Conservation (phyloP, 2,329 filamentous ascomycete genomes). For the Gremmenia infestans region DNA sequence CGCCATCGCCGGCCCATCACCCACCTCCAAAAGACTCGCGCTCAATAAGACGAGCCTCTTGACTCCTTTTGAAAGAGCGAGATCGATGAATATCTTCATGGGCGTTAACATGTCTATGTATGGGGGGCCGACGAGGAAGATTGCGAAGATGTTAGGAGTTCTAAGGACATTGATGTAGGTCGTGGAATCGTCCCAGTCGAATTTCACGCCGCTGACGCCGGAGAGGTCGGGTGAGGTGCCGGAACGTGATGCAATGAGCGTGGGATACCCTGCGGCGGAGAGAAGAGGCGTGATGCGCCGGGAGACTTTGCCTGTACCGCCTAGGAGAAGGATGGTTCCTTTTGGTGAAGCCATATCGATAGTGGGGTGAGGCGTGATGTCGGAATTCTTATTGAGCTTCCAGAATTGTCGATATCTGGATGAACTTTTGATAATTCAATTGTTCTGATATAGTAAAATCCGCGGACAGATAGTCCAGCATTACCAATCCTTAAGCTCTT, state of each 20-base stretch:
- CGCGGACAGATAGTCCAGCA: no score
- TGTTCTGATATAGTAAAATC: no score
- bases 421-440: background rate
- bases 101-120: slow-evolving; percentile 29
- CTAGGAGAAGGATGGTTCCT: slow-evolving; percentile 36
- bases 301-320: slow-evolving; percentile 42
- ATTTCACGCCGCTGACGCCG: slow-evolving; percentile 29
- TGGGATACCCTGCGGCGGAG: slow-evolving; percentile 24
- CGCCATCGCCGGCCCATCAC: slow-evolving; percentile 33
- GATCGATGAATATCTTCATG: slow-evolving; percentile 40
- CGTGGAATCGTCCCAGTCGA: slow-evolving; percentile 41
- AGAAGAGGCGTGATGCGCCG: slow-evolving; percentile 36
- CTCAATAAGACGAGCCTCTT: slow-evolving; percentile 43
- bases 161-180: slow-evolving; percentile 37
- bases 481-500: background rate
- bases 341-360: slow-evolving; percentile 4
- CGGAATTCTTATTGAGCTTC: background rate
- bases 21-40: slow-evolving; percentile 34
- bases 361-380: background rate
- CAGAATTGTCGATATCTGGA: background rate
- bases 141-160: slow-evolving; percentile 28
- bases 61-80: slow-evolving; percentile 34
- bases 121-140: slow-evolving; percentile 39
- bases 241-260: slow-evolving; percentile 38
- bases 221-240: slow-evolving; percentile 22